Conservation (phyloP, 1,284 basidiomycete species). For the Albatrellus sp. region DNA sequence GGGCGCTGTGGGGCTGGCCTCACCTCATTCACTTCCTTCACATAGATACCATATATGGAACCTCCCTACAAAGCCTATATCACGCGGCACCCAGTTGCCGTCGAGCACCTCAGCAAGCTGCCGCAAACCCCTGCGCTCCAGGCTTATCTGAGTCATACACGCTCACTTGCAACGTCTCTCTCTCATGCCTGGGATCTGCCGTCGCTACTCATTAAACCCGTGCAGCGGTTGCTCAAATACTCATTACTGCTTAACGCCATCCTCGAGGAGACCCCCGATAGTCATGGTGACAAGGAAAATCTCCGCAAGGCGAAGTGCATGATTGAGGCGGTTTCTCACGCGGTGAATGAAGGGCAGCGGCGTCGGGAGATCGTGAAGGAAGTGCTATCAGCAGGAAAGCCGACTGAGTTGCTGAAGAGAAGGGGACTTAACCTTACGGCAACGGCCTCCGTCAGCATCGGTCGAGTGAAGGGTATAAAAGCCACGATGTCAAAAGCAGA, state of each 20-base stretch:
- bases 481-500: slow-evolving; percentile 18
- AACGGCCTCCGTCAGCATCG: slow-evolving; percentile 44
- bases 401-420: slow-evolving; percentile 25
- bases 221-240: slow-evolving; percentile 89
- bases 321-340: slow-evolving; percentile 70
- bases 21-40: slow-evolving; percentile 5
- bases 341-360: slow-evolving; percentile 80
- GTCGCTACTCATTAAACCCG: slow-evolving; percentile 82
- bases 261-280: slow-evolving; percentile 64
- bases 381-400: slow-evolving; percentile 29
- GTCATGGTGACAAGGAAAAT: slow-evolving; percentile 63
- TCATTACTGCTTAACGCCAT: slow-evolving; percentile 76
- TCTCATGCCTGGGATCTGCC: slow-evolving; percentile 92
- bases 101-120: slow-evolving; percentile 53
- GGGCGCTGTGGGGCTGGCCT: slow-evolving; percentile 2
- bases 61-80: slow-evolving; percentile 80
- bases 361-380: slow-evolving; percentile 77
- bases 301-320: slow-evolving; percentile 53
- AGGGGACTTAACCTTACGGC: slow-evolving; percentile 30
- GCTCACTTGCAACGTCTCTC: slow-evolving; percentile 52
- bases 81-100: slow-evolving; percentile 70
- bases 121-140: slow-evolving; percentile 44
- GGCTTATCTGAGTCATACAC: slow-evolving; percentile 58
- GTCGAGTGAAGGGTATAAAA: slow-evolving; percentile 42
- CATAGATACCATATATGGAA: slow-evolving; percentile 66